Base-by-base conservation (phyloP, 208 protist species). In the Kentomonas sorsogonicus region DNA sequence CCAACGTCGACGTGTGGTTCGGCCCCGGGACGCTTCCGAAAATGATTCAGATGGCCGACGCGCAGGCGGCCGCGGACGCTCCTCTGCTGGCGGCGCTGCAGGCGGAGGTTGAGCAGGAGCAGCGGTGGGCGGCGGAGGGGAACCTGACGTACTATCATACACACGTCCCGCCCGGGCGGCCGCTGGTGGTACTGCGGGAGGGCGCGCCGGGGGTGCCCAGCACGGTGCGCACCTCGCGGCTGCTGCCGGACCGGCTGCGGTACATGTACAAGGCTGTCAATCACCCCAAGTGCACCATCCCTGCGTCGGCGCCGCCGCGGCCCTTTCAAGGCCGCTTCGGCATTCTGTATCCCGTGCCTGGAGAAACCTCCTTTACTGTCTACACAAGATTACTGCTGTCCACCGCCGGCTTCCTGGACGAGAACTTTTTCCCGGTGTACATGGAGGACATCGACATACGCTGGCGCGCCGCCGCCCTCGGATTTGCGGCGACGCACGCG, bases 171-270 rank as follows among this genome's bases (percentile, higher is more conserved):
- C 44, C 29, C 9, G 56, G 57, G n/a, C 64, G 70, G 30, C 60
- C 64, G 47, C 44, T 73, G 11, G 60, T 62, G 52, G 72, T 78
- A 44, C 62, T 78, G 44, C 65, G 72, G 10, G 61, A 61, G 15
- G 60, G 66, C 13, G 66, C 40, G 11, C 66, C 72, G 7, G 60
- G 63, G 16, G 66, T 67, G 33, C 63, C 62, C 41, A n/a, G 55
- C 39, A 68, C 41, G 31, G 65, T 77, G 30, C 63, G 54, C 23
- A 77, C 70, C 2, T 61, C 72, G 16, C 53, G 56, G 25, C 61
- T 78, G 41, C 11, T 78, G 40, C 72, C 72, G 3, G 66, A 78
- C 63, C 59, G 72, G 15, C 40, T 78, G 9, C 72, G 72, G n/a
- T 72, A 69, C 52, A 52, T n/a, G n/a, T n/a, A n/a, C n/a, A n/a